Conservation (phyloP, 2,329 filamentous ascomycete species). For the Calonectria pseudoreteaudii region DNA sequence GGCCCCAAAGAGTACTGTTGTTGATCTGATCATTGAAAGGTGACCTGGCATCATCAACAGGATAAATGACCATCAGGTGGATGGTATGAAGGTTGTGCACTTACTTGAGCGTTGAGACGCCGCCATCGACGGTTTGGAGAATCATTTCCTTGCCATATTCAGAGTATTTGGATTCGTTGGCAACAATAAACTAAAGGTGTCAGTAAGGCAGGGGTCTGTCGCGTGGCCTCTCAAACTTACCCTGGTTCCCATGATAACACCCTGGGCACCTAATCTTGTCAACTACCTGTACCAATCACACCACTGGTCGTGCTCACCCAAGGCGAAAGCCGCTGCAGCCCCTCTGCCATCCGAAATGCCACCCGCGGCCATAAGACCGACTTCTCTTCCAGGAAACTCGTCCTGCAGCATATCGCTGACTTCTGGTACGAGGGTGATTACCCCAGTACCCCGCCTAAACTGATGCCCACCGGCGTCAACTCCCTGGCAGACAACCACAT, state of each 20-base stretch:
- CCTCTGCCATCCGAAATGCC: constrained; percentile 69
- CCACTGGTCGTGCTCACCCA: constrained; percentile 55
- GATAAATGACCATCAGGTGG: neutral
- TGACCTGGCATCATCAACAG: constrained; percentile 37
- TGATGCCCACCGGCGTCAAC: constrained; percentile 75
- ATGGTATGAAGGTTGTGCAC: no score
- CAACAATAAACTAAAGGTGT: constrained; percentile 55
- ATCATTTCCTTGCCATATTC: constrained; percentile 55
- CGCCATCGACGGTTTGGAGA: constrained; percentile 57
- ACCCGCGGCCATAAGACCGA: constrained; percentile 67
- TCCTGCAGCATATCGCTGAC: constrained; percentile 59
- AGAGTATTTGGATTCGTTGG: constrained; percentile 56
- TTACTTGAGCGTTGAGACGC: constrained; percentile 59
- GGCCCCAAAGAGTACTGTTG: constrained; percentile 54
- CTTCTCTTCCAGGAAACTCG: constrained; percentile 48
- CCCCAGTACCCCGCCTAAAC: constrained; percentile 62
- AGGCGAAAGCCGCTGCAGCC: constrained; percentile 64
- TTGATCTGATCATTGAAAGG: constrained; percentile 57
- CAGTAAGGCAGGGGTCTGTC: neutral
- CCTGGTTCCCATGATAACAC: constrained; percentile 57
- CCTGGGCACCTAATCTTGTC: constrained; percentile 53
- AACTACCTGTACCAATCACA: constrained; percentile 4
- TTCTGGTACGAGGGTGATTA: constrained; percentile 70
- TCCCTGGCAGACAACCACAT: constrained; percentile 73
- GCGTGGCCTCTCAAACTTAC: constrained; percentile 36